Base-by-base conservation (phyloP, 179 eudicot species). In the Beta corolliflora region DNA sequence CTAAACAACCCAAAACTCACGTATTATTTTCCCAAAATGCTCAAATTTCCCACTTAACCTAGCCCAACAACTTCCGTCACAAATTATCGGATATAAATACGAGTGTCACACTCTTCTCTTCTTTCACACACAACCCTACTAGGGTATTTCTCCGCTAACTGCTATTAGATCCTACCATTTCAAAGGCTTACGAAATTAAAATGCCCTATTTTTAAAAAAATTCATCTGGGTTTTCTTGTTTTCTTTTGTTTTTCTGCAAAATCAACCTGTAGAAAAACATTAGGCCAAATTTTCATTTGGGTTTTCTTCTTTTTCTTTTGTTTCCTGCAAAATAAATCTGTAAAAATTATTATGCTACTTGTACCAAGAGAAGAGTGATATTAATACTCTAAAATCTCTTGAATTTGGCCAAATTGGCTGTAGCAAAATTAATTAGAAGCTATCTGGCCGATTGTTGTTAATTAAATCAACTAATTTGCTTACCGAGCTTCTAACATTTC, bases 401-500 rank as follows among this genome's bases (percentile, higher is more conserved):
- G 87, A 86, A 70, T 8, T n/a, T 83, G 82, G 86, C 91, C 84
- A 75, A 76, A 65, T 10, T 10, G 91, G 89, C 89, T 89, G 86
- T 87, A 89, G 89, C 89, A 72, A 89, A 23, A 85, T 69, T 56
- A 83, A 44, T 25, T 16, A 87, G 91, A 81, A 89, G 91, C 85
- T 89, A 64, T 54, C 88, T 89, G 91, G 88, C 91, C 88, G 91
- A 78, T 84, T 87, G 91, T 87, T 85, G 88, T 74, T 77, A 68
- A 70, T 78, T 50, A 71, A 72, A 53, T 87, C 87, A 79, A 82
- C 88, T 72, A 67, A 66, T 78, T 88, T 87, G 89, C 91, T 89
- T 89, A 89, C 91, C 89, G 86, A 89, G 88, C 84, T 89, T 89
- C 91, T 83, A 46, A 87, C 85, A 89, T 83, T 83, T 79, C 59